A percentile compares a stretch with the other conserved stretches of the same genome.
Conservation (phyloP, 305 asterid genomes). For the Fraxinus velutina region DNA sequence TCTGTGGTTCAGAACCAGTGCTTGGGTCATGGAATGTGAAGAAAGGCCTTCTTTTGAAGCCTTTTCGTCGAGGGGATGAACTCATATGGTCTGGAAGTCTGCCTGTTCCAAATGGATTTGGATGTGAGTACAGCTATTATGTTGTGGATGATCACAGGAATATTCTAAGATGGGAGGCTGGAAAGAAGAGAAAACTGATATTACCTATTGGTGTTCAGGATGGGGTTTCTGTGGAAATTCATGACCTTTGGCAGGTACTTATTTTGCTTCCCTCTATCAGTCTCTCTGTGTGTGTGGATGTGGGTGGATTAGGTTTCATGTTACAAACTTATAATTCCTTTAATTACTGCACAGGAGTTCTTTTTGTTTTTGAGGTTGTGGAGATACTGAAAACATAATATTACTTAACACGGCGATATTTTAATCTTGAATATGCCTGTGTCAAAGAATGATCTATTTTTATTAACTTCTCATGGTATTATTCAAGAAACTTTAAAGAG, state of each 20-base stretch:
- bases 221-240: slow-evolving; percentile 74
- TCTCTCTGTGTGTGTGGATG: background rate
- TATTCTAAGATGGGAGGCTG: slow-evolving; percentile 73
- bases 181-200: slow-evolving; percentile 62
- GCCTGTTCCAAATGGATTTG: slow-evolving; percentile 53
- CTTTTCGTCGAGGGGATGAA: slow-evolving; percentile 76
- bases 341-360: background rate
- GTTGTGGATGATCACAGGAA: slow-evolving; percentile 80
- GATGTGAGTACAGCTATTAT: slow-evolving; percentile 73
- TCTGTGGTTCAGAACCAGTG: slow-evolving; percentile 79
- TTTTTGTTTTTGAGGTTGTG: background rate
- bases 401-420: background rate
- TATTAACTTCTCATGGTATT: background rate
- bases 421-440: background rate
- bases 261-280: background rate
- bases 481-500: background rate
- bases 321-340: background rate
- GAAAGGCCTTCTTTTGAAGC: slow-evolving; percentile 75
- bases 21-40: slow-evolving; percentile 91
- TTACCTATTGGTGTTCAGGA: slow-evolving; percentile 62
- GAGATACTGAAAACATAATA: background rate
- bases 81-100: slow-evolving; percentile 80
- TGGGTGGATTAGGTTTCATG: background rate
- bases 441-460: background rate
- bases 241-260: slow-evolving; percentile 94